Evolutionary conservation across 768 basidiomycete species (phyloP).

Genomic region (Suillus subluteus): DNA sequence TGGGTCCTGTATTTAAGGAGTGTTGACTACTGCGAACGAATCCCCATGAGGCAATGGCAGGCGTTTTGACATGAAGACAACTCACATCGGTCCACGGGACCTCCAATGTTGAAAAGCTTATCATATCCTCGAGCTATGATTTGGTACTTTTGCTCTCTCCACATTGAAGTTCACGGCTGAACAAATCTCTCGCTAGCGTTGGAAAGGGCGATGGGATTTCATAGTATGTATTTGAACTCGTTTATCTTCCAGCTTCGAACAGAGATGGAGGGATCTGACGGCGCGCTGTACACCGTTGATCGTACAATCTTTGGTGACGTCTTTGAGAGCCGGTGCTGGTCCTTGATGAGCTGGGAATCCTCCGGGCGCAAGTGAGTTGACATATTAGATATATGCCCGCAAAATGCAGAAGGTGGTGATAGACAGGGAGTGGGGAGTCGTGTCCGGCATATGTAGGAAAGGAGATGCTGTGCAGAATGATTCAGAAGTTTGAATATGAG

Average conservation of each 20-base stretch:
- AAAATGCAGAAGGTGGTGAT: neutral
- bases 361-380: conserved; percentile 30
- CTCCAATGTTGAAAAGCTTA: conserved; percentile 97
- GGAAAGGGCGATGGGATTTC: conserved; percentile 77
- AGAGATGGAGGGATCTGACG: neutral
- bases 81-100: conserved; percentile 86
- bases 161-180: conserved; percentile 56
- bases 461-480: neutral
- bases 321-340: conserved; percentile 55
- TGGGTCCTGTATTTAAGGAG: neutral
- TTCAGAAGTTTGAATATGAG: conserved; percentile 17
- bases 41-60: too few species aligned
- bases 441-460: conserved; percentile 21
- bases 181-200: conserved; percentile 91
- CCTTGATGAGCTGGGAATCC: conserved; percentile 64
- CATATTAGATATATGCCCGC: conserved; percentile 23
- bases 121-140: conserved; percentile 94
- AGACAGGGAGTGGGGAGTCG: neutral
- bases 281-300: neutral
- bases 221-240: neutral
- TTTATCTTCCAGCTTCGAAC: neutral
- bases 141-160: conserved; percentile 44
- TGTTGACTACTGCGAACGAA: neutral
- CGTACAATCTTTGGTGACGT: conserved; percentile 68
- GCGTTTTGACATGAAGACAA: neutral